These are phyloP conservation scores for Globisporangium barbulae DNA, from an alignment of 352 stramenopile species.

Conservation along the genomic window DNA sequence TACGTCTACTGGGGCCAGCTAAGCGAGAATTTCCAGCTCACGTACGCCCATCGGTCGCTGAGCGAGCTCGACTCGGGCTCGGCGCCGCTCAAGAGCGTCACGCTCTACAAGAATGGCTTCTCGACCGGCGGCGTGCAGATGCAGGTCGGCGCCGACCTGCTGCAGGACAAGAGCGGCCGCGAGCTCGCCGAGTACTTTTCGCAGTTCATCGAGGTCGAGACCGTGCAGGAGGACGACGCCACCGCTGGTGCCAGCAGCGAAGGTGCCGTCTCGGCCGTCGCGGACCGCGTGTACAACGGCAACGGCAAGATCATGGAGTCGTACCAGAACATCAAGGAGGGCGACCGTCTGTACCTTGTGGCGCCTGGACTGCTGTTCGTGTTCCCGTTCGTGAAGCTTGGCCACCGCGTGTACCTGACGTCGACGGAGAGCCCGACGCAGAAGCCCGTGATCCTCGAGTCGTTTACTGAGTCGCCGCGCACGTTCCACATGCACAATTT, in stretches of 20 bases:
- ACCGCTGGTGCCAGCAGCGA: not conserved
- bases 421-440: conserved; percentile 52
- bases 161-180: conserved; percentile 39
- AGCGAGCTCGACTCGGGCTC: conserved; percentile 27
- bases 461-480: conserved; percentile 71
- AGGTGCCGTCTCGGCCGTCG: conserved; percentile 31
- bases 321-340: conserved; percentile 50
- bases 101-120: conserved; percentile 77
- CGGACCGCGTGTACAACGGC: conserved; percentile 74
- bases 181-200: conserved; percentile 80
- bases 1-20: conserved; percentile 58
- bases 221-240: conserved; percentile 19
- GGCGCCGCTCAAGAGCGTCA: conserved; percentile 57
- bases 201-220: conserved; percentile 76
- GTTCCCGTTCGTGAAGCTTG: conserved; percentile 79
- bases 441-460: conserved; percentile 67
- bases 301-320: conserved; percentile 43
- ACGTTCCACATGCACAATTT: conserved; percentile 89
- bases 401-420: conserved; percentile 61
- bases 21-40: conserved; percentile 63
- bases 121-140: conserved; percentile 74
- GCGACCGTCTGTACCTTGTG: conserved; percentile 71
- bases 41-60: conserved; percentile 51
- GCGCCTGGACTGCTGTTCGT: conserved; percentile 68
- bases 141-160: conserved; percentile 52